Evolutionary conservation across 225 moss, liverwort and hornwort species (phyloP).

Genomic region (Marchantia paleacea): DNA sequence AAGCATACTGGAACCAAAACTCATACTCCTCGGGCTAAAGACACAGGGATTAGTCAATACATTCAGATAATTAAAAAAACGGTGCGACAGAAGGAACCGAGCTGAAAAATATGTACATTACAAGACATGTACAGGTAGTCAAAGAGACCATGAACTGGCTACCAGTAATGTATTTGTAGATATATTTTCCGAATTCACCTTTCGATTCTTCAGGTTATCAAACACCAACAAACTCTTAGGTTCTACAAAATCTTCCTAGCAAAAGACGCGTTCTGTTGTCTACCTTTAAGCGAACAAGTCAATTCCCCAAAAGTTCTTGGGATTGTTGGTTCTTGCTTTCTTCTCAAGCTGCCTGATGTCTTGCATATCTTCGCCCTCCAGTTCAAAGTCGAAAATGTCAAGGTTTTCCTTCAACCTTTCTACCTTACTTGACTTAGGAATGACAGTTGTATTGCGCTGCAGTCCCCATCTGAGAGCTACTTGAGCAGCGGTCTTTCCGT

Average conservation of each 20-base stretch:
- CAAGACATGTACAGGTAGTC: not conserved
- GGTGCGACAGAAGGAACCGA: no score
- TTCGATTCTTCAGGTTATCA: not conserved
- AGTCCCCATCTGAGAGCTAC: conserved; percentile 78
- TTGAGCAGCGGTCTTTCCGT: conserved; percentile 74
- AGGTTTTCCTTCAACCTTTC: conserved; percentile 69
- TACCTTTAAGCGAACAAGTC: conserved; percentile 50
- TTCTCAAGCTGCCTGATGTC: conserved; percentile 55
- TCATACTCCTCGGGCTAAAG: no score
- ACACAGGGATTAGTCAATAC: no score
- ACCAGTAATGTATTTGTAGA: not conserved
- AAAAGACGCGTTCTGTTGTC: not conserved
- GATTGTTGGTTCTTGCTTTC: conserved; percentile 62
- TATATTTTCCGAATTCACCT: not conserved
- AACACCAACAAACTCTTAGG: not conserved
- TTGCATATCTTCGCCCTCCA: conserved; percentile 61
- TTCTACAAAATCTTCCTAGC: not conserved
- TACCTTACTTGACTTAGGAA: conserved; percentile 76
- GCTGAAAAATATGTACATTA: no score
- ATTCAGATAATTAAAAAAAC: no score
- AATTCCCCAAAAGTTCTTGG: conserved; percentile 66
- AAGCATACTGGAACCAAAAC: no score
- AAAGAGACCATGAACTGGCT: not conserved
- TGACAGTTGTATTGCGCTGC: conserved; percentile 71
- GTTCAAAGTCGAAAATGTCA: conserved; percentile 56